Base-by-base conservation (phyloP, 2,329 filamentous ascomycete genomes). In the Massarina eburnea region DNA sequence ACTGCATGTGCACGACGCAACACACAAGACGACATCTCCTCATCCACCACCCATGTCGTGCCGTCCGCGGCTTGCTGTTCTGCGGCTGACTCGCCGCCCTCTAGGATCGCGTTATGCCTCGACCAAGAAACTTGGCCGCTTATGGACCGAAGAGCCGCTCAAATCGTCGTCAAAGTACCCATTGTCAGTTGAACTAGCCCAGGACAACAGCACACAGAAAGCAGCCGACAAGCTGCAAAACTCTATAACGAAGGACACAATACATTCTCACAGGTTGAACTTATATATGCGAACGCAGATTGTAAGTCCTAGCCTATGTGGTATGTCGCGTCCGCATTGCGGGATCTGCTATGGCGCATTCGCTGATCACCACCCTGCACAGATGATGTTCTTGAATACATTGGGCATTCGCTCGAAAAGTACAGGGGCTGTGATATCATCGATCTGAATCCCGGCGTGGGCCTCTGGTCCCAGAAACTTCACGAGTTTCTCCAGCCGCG, bases 391-490 rank as follows among this genome's bases (percentile, higher is more conserved):
- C 58, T 95, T 36, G 66, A 81, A 6, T 88, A 88, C 49, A 72
- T 95, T n/a, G 82, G 80, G 2, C 79, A 80, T 1, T 83, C 83
- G 2, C 78, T 97, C 15, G 73, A 82, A 26, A 80, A 82, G 35
- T 85, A 94, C 67, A 74, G 77, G 39, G 88, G 89, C 43, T 91
- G 91, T 71, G 91, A 95, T 59, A 79, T 97, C 35, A 75, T 99
- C 58, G 92, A 97, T 64, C 75, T 96, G 45, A 89, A 91, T 66
- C 92, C 92, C 0, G 91, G 91, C 12, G 74, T 74, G 1, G 89
- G 91, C 8, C 43, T 95, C 2, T 94, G 87, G 82, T 95, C 91
- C 26, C 75, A 76, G 21, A 88, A 86, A 59, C 75, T 97, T 1
- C 84, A 96, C 64, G 77, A 89, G 0, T 73, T 80, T 36, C 76